Base-by-base conservation (phyloP, 1,284 basidiomycete species). In the Cryptococcus sp. region DNA sequence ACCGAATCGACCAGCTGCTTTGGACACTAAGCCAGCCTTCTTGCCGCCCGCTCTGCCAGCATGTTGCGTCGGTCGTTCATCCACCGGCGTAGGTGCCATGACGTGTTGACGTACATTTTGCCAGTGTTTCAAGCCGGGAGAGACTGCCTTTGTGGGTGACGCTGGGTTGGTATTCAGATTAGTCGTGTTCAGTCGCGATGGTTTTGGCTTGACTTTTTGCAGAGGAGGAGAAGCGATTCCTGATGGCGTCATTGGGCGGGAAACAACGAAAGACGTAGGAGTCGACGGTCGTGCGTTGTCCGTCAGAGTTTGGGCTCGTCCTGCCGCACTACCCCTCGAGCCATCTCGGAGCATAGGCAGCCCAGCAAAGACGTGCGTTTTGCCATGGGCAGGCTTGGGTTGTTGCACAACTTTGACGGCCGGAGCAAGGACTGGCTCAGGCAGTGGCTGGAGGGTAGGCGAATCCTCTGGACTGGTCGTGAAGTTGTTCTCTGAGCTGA, bases 121-220 rank as follows among this genome's bases (percentile, higher is more conserved):
- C 75, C 75, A 77, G 54, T 76, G 75, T 51, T 66, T 66, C 53
- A 74, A 59, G 23, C 71, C 67, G 2, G 75, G 75, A 0, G 71
- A 73, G 25, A 69, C 54, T n/a, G 63, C 54, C 54, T 67, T 68
- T 1, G 60, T 66, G 3, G 60, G 52, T 15, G 47, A 50, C 8
- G 62, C 48, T 3, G 50, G 49, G 17, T 51, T 19, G 7, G 31
- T 35, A 35, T 4, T 35, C 5, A 71, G 56, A 47, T 70, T 68
- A 23, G 47, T 46, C 1, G 72, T 74, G 39, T 71, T 67, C 8
- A 74, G 53, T 13, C 65, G 61, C 1, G 66, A 59, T 0, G 67
- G 64, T 53, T 70, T 70, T 13, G 67, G 70, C 35, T 64, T 66
- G 27, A 57, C 19, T 46, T 69, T 70, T 19, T 42, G 35, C 27